Evolutionary conservation across 1,284 basidiomycete species (phyloP).

Genomic region (Ceratobasidium sp.): DNA sequence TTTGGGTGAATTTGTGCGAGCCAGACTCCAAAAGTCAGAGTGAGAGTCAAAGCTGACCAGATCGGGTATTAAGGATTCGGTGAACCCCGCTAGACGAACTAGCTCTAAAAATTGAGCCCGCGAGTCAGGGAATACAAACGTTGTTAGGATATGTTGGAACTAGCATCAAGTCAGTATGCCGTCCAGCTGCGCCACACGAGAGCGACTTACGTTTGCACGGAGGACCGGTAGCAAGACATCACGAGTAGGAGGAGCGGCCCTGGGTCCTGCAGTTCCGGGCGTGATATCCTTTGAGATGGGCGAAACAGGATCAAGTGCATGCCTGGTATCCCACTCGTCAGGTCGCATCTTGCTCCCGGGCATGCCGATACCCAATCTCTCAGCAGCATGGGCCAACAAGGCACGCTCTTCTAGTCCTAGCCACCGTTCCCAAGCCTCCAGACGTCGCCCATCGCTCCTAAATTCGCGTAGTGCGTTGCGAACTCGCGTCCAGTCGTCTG

Average conservation of each 20-base stretch:
- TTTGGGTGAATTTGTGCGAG: slow-evolving; percentile 2
- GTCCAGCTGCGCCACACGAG: background rate
- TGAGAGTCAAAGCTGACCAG: slow-evolving; percentile 27
- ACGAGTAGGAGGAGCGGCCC: background rate
- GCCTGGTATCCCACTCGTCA: slow-evolving; percentile 19
- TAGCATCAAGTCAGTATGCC: slow-evolving; percentile 52
- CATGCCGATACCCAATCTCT: slow-evolving; percentile 18
- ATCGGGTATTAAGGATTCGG: slow-evolving; percentile 8
- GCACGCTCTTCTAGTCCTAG: slow-evolving; percentile 53
- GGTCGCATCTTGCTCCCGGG: slow-evolving; percentile 9
- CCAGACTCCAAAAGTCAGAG: slow-evolving; percentile 41
- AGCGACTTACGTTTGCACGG: slow-evolving; percentile 65
- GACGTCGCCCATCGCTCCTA: slow-evolving; percentile 71
- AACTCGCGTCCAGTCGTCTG: slow-evolving; percentile 71
- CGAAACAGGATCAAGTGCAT: slow-evolving; percentile 24
- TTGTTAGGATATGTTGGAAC: slow-evolving; percentile 65
- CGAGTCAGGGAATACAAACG: slow-evolving; percentile 77
- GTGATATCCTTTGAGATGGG: slow-evolving; percentile 4
- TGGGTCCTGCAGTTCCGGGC: background rate
- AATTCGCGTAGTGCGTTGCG: slow-evolving; percentile 64
- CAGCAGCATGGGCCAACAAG: slow-evolving; percentile 24
- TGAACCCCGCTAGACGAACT: slow-evolving; percentile 52
- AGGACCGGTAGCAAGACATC: slow-evolving; percentile 62
- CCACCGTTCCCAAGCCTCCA: slow-evolving; percentile 79
- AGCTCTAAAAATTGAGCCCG: slow-evolving; percentile 69